Conservation (phyloP, 192 early-diverging fungal genomes). For the Backusella tuberculispora region DNA sequence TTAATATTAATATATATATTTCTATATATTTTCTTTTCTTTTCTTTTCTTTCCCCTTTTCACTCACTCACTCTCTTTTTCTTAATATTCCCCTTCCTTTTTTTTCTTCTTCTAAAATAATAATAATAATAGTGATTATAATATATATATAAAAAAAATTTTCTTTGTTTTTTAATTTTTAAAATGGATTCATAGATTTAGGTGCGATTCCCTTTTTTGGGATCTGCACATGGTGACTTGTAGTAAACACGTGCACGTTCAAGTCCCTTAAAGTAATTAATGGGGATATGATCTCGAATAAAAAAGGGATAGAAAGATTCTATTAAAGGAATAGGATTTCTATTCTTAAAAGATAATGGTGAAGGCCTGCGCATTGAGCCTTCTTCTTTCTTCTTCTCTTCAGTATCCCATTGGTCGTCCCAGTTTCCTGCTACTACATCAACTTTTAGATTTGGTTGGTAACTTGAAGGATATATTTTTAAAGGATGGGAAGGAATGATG, state of each 20-base stretch:
- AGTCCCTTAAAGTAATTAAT: constrained; percentile 30
- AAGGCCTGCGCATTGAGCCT: too few species aligned
- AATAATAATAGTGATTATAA: neutral
- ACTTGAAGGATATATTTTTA: constrained; percentile 24
- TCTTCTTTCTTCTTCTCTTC: neutral
- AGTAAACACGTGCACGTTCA: constrained; percentile 21
- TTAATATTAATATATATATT: neutral
- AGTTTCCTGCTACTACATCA: constrained; percentile 13
- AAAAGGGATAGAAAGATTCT: constrained; percentile 34
- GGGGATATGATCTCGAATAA: constrained; percentile 39
- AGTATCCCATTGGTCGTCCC: neutral
- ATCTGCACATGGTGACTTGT: constrained; percentile 13
- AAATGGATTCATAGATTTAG: constrained; percentile 4
- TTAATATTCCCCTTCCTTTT: constrained; percentile 2
- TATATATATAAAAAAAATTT: neutral
- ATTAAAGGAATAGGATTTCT: constrained; percentile 37
- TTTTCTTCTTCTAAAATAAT: neutral
- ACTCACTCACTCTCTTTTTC: neutral
- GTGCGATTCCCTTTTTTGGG: neutral
- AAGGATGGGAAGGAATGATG: neutral
- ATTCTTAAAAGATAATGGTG: neutral
- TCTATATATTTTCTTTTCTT: constrained; percentile 5
- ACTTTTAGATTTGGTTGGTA: constrained; percentile 32
- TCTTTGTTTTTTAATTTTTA: neutral
- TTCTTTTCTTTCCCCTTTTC: neutral